phyloP scores from a whole-genome alignment of 2,329 filamentous ascomycete genomes.

The Teratosphaeriaceae sp. region DNA sequence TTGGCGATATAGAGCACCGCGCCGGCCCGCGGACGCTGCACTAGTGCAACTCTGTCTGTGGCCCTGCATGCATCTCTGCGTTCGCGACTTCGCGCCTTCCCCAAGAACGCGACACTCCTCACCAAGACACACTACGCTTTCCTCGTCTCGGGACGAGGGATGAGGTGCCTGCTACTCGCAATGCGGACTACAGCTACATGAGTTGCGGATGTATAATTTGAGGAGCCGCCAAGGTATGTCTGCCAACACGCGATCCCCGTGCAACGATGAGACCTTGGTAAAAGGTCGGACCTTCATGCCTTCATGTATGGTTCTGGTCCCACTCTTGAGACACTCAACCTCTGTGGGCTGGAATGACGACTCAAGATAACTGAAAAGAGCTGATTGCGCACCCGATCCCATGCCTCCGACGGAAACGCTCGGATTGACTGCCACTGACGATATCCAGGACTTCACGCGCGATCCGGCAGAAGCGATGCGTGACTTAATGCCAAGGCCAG shows the following conservation, averaged over 20 bases:
- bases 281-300: constrained; percentile 55
- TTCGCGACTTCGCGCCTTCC: too few relatives aligned
- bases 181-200: background rate
- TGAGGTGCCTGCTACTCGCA: too few relatives aligned
- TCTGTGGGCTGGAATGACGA: constrained; percentile 18
- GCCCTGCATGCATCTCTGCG: too few relatives aligned
- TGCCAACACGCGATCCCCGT: background rate
- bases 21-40: background rate
- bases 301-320: constrained; percentile 38
- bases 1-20: background rate
- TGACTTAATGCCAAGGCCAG: too few relatives aligned
- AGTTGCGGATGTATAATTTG: background rate
- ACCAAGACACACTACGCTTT: too few relatives aligned
- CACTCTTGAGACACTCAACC: constrained; percentile 16
- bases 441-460: too few relatives aligned
- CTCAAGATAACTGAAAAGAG: constrained; percentile 62
- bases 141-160: too few relatives aligned
- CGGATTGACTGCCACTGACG: too few relatives aligned
- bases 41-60: background rate
- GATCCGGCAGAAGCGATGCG: too few relatives aligned
- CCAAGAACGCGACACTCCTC: too few relatives aligned
- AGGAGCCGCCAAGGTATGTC: background rate
- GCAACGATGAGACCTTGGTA: constrained; percentile 54
- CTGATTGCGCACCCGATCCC: constrained; percentile 55
- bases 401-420: too few relatives aligned